Conservation (phyloP, 202 grass and related monocot species). For the Setaria italica region DNA sequence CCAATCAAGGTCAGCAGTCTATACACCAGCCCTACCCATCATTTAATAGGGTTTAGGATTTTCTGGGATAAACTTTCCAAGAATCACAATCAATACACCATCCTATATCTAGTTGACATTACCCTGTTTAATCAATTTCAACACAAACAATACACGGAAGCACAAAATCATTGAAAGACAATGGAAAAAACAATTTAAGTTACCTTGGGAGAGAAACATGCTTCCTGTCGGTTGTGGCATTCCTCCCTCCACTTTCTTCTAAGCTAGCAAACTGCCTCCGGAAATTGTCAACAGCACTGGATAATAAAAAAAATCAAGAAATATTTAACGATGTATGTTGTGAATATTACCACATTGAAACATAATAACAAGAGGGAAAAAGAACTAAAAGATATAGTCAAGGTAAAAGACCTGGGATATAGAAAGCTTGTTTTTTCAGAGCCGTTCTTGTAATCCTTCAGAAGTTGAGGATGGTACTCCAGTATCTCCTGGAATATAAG, state of each 20-base stretch:
- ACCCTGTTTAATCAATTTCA: neutral
- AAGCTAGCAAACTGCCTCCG: constrained; percentile 87
- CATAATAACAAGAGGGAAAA: neutral
- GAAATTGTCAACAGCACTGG: constrained; percentile 88
- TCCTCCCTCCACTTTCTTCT: constrained; percentile 81
- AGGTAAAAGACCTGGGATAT: constrained; percentile 77
- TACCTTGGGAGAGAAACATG: constrained; percentile 97
- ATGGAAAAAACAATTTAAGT: neutral
- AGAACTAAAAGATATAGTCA: constrained; percentile 6
- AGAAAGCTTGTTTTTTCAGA: constrained; percentile 74
- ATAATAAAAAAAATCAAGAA: constrained; percentile 44
- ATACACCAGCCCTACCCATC: neutral
- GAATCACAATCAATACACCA: neutral
- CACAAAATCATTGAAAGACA: constrained; percentile 21
- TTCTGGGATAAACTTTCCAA: neutral
- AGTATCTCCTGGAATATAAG: constrained; percentile 93
- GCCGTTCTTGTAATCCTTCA: constrained; percentile 71
- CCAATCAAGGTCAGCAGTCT: constrained; percentile 20
- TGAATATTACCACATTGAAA: constrained; percentile 15
- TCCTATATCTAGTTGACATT: constrained; percentile 6
- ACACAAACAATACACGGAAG: neutral
- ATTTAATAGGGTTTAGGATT: neutral
- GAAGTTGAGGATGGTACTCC: constrained; percentile 93
- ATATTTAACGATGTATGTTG: constrained; percentile 11
- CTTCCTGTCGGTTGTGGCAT: constrained; percentile 61